Base-by-base conservation (phyloP, 805 yeast species). In the Candida manassasensis region DNA sequence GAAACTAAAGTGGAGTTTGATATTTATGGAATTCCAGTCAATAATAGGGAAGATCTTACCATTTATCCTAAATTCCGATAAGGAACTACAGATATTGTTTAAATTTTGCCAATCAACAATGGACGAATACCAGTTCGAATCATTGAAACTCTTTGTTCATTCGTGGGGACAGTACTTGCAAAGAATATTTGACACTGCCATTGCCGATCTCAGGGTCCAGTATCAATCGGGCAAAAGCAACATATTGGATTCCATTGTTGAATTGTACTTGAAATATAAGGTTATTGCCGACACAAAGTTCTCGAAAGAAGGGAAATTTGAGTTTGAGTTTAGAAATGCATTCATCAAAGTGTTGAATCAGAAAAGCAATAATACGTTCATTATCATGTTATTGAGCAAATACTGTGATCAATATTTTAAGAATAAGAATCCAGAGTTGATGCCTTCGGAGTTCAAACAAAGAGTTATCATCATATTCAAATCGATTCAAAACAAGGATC, bases 401-500 rank as follows among this genome's bases (percentile, higher is more conserved):
- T 56, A 44, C 37, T 52, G 65, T 40, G 70, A 63, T 41, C 12
- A 40, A 11, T 53, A 42, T 34, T 52, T 64, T 41, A 55, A 53
- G 42, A 32, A 34, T 15, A 40, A 36, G 28, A 42, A 44, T 31
- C 29, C 39, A 16, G 12, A 30, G 27, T 44, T 35, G 17, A 22
- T 37, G 17, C 4, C 41, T 9, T 34, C 38, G 2, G 48, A 43
- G 6, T 49, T 54, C 31, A 38, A 45, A 21, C 26, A 37, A 1
- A 48, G 49, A 5, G 53, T 52, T 15, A 27, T 55, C 18, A 40
- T 45, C 2, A 46, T 66, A 6, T 67, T 63, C 52, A 57, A 61
- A 24, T 49, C 54, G 6, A 35, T 67, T 4, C 47, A 52, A 32
- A 61, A 57, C 44, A 67, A 67, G 34, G 44, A 40, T 19, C 61